Conservation (phyloP, 225 moss, liverwort and hornwort genomes). For the Pseudoscleropodium purum region DNA sequence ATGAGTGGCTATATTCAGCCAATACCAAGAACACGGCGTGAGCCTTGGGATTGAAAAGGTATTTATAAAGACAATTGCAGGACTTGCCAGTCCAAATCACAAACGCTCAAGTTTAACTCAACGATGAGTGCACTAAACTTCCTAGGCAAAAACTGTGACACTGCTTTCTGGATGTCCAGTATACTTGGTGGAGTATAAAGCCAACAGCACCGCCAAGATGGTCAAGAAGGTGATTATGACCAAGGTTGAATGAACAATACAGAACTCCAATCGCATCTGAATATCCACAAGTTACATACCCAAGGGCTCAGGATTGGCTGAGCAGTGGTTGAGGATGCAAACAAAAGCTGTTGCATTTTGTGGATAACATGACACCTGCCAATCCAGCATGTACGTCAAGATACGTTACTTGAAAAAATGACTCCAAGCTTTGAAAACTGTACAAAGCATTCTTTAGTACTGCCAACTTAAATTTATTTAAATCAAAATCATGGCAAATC, state of each 20-base stretch:
- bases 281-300: slow-evolving; percentile 25
- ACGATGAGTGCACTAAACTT: not conserved
- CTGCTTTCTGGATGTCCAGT: not conserved
- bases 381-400: not conserved
- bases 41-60: not conserved
- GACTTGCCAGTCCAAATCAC: not conserved
- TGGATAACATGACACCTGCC: slow-evolving; percentile 87
- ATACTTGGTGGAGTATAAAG: not conserved
- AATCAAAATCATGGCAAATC: not conserved
- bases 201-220: not conserved
- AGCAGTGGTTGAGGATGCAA: slow-evolving; percentile 94
- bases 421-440: not conserved
- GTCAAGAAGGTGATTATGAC: not conserved
- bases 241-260: not conserved
- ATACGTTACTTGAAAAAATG: not conserved
- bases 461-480: not conserved
- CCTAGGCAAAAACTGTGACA: not conserved
- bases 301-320: slow-evolving; percentile 90
- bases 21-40: not conserved
- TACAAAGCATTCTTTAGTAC: not conserved
- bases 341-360: slow-evolving; percentile 93
- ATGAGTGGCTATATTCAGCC: slow-evolving; percentile 55
- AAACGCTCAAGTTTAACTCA: not conserved
- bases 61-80: not conserved
- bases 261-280: not conserved